Conservation (phyloP, 192 early-diverging fungal genomes). For the Rhizophagus sp. region DNA sequence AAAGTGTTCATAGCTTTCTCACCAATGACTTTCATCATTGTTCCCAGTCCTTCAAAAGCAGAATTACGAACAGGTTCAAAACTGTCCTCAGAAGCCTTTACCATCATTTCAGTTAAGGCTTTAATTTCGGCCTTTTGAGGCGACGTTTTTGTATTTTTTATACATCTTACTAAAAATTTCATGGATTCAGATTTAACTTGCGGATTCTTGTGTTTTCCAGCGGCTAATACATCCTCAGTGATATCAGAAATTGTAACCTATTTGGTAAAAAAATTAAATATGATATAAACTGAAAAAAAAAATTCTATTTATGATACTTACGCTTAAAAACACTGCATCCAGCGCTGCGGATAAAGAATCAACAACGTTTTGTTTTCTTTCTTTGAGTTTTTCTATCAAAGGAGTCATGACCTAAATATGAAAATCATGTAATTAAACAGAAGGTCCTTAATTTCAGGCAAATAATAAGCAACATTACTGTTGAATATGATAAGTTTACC, state of each 20-base stretch:
- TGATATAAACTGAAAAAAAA: not conserved
- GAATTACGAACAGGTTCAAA: slow-evolving; percentile 82
- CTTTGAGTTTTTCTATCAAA: slow-evolving; percentile 92
- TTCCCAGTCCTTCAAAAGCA: slow-evolving; percentile 83
- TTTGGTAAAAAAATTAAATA: not conserved
- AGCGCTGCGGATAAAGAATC: slow-evolving; percentile 78
- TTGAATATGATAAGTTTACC: slow-evolving; percentile 39
- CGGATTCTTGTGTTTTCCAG: slow-evolving; percentile 89
- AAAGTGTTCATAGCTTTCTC: slow-evolving; percentile 73
- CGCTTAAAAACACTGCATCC: slow-evolving; percentile 81
- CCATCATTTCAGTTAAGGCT: slow-evolving; percentile 69
- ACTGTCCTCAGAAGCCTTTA: slow-evolving; percentile 82
- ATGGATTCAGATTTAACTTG: slow-evolving; percentile 80
- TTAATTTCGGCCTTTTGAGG: slow-evolving; percentile 86
- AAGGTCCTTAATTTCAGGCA: not conserved
- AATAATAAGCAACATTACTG: not conserved
- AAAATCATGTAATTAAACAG: not conserved
- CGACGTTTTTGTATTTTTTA: slow-evolving; percentile 67
- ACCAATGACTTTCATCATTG: slow-evolving; percentile 84
- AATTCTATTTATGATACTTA: slow-evolving; percentile 31
- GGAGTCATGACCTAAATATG: slow-evolving; percentile 58
- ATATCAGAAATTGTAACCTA: slow-evolving; percentile 63
- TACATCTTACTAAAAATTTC: slow-evolving; percentile 70
- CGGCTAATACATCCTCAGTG: slow-evolving; percentile 71
- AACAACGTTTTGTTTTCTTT: slow-evolving; percentile 87